Conservation (phyloP, 495 filamentous ascomycete genomes). For the Annulohypoxylon stygium region DNA sequence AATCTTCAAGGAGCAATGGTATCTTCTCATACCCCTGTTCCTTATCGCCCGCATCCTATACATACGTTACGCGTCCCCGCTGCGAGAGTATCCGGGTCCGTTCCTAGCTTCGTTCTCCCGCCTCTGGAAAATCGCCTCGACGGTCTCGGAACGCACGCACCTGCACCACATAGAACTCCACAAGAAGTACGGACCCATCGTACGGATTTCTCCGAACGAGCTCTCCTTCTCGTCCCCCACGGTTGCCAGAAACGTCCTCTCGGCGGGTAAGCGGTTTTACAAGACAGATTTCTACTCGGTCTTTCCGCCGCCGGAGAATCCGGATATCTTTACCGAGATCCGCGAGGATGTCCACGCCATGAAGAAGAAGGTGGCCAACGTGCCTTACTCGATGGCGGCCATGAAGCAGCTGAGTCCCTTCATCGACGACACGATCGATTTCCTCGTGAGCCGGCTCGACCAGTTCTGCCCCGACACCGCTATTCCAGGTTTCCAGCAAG, state of each 20-base stretch:
- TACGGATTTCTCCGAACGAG: slow-evolving; percentile 69
- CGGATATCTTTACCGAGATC: slow-evolving; percentile 70
- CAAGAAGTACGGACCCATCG: slow-evolving; percentile 66
- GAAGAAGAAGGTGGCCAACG: slow-evolving; percentile 68
- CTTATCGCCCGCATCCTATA: slow-evolving; percentile 52
- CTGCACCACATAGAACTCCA: slow-evolving; percentile 63
- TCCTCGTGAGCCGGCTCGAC: slow-evolving; percentile 58
- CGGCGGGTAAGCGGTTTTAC: slow-evolving; percentile 66
- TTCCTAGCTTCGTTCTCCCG: slow-evolving; percentile 62
- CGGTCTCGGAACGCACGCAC: slow-evolving; percentile 56
- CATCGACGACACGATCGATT: slow-evolving; percentile 63
- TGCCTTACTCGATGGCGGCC: slow-evolving; percentile 66
- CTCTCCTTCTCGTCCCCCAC: slow-evolving; percentile 66
- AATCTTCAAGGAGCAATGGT: slow-evolving; percentile 55
- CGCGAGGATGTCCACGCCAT: slow-evolving; percentile 66
- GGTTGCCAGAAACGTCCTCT: slow-evolving; percentile 61
- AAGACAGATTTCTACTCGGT: slow-evolving; percentile 69
- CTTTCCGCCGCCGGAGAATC: slow-evolving; percentile 68
- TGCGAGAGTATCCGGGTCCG: slow-evolving; percentile 64
- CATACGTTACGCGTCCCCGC: slow-evolving; percentile 60
- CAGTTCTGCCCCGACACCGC: slow-evolving; percentile 49
- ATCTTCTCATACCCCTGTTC: slow-evolving; percentile 49
- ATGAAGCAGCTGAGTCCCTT: slow-evolving; percentile 64
- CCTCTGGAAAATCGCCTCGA: slow-evolving; percentile 61
- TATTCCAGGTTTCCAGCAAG: slow-evolving; percentile 42